Conservation (phyloP, 805 yeast genomes). For the Grigorovia jiainica region DNA sequence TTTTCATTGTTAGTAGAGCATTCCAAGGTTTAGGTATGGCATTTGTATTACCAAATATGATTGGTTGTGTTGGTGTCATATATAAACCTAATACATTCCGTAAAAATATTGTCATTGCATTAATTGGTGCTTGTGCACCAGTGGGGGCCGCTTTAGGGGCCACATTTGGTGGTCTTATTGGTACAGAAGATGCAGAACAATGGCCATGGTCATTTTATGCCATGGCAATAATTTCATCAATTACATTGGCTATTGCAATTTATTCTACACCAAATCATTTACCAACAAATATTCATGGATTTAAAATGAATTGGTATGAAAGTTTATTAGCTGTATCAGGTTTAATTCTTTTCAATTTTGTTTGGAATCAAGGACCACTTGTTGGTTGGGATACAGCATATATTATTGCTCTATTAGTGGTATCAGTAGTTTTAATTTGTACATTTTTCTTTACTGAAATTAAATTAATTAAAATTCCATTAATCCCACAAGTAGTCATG, state of each 20-base stretch:
- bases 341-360: conserved; percentile 53
- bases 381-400: conserved; percentile 59
- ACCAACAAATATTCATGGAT: conserved; percentile 17
- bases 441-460: conserved; percentile 43
- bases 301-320: conserved; percentile 44
- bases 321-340: conserved; percentile 48
- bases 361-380: conserved; percentile 68
- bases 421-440: conserved; percentile 37
- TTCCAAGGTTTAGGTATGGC: conserved; percentile 58
- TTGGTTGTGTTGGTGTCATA: conserved; percentile 45
- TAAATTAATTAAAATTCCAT: conserved; percentile 37
- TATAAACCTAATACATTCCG: conserved; percentile 35
- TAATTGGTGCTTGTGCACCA: conserved; percentile 53
- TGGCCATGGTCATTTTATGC: conserved; percentile 29
- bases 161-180: conserved; percentile 41
- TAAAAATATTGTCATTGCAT: conserved; percentile 43
- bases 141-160: conserved; percentile 49
- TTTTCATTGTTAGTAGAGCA: conserved; percentile 46
- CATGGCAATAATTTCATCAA: conserved; percentile 14
- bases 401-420: conserved; percentile 44
- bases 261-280: conserved; percentile 24
- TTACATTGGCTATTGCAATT: conserved; percentile 11
- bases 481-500: conserved; percentile 44
- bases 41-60: conserved; percentile 46
- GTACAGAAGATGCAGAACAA: conserved; percentile 6